A percentile compares a stretch with the other conserved stretches of the same genome.
These are phyloP conservation scores for Cairneyella variabilis DNA, from an alignment of 495 filamentous ascomycete species.

Conservation along the genomic window DNA sequence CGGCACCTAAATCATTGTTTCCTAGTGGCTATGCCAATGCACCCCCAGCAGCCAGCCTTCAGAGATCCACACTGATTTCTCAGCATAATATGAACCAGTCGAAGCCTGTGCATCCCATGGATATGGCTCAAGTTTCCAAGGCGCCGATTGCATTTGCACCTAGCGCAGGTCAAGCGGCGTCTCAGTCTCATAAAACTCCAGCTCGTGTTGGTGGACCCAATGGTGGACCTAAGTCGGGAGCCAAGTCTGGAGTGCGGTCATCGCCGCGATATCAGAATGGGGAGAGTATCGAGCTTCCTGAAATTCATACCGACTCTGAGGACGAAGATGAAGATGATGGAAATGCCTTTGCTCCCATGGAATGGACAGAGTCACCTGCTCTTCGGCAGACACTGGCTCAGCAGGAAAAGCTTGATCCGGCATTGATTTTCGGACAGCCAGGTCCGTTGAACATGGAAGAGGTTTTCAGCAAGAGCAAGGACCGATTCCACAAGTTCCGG, in stretches of 20 bases:
- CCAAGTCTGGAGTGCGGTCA: constrained; percentile 56
- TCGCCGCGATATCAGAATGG: constrained; percentile 77
- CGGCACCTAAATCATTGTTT: constrained; percentile 59
- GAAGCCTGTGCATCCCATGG: constrained; percentile 62
- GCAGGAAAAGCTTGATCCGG: constrained; percentile 82
- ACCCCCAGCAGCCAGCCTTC: constrained; percentile 38
- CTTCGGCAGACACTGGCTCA: constrained; percentile 61
- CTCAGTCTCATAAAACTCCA: constrained; percentile 58
- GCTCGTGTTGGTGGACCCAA: constrained; percentile 41
- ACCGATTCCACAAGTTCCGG: constrained; percentile 78
- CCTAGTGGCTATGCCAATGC: constrained; percentile 57
- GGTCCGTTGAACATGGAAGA: constrained; percentile 88
- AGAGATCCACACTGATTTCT: constrained; percentile 23
- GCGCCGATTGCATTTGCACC: constrained; percentile 88
- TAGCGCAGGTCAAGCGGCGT: constrained; percentile 44
- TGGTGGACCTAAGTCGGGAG: constrained; percentile 38
- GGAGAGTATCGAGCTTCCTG: constrained; percentile 79
- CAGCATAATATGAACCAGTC: constrained; percentile 45
- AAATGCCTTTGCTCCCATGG: constrained; percentile 53
- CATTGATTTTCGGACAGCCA: constrained; percentile 85
- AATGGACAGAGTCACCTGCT: constrained; percentile 82
- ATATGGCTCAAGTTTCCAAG: constrained; percentile 79
- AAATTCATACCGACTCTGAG: constrained; percentile 84
- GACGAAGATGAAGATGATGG: constrained; percentile 67
- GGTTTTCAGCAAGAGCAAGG: constrained; percentile 76